A percentile compares a stretch with the other conserved stretches of the same genome.
Evolutionary conservation across 2,329 filamentous ascomycete genomes (phyloP).

Genomic region (Nigrospora sphaerica): DNA sequence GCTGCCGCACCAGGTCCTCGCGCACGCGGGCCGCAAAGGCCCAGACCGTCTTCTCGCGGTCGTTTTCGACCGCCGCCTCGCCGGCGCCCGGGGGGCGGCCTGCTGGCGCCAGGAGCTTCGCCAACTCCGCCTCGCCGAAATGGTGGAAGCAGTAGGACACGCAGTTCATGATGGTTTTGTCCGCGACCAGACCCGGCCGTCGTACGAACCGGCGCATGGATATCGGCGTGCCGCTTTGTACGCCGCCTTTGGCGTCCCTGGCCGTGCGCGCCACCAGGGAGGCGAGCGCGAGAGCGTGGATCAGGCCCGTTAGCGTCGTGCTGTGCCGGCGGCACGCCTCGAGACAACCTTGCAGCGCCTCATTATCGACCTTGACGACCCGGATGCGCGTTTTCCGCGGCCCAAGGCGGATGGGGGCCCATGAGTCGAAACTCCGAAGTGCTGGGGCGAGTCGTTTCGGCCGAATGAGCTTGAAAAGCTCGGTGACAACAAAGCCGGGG

Average conservation of each 20-base stretch:
- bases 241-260: not conserved
- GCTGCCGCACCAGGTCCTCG: constrained; percentile 6
- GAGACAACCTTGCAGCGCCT: constrained; percentile 10
- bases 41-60: constrained; percentile 14
- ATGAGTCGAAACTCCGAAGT: constrained; percentile 7
- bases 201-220: constrained; percentile 14
- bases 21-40: constrained; percentile 5
- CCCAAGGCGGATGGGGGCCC: constrained; percentile 13
- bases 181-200: not conserved
- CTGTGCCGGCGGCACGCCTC: constrained; percentile 15
- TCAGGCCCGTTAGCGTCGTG: constrained; percentile 20
- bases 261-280: constrained; percentile 11
- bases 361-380: constrained; percentile 10
- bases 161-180: constrained; percentile 9
- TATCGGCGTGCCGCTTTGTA: constrained; percentile 8
- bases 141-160: constrained; percentile 5
- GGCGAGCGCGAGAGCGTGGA: constrained; percentile 15
- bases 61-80: not conserved
- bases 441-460: constrained; percentile 7
- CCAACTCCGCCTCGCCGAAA: not conserved
- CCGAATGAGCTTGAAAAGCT: constrained; percentile 11
- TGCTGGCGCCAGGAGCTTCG: not conserved
- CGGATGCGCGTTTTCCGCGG: constrained; percentile 12
- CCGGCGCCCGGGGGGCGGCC: not conserved
- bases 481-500: constrained; percentile 8